Conservation (phyloP, 2,329 filamentous ascomycete species). For the Aureobasidium sp. region DNA sequence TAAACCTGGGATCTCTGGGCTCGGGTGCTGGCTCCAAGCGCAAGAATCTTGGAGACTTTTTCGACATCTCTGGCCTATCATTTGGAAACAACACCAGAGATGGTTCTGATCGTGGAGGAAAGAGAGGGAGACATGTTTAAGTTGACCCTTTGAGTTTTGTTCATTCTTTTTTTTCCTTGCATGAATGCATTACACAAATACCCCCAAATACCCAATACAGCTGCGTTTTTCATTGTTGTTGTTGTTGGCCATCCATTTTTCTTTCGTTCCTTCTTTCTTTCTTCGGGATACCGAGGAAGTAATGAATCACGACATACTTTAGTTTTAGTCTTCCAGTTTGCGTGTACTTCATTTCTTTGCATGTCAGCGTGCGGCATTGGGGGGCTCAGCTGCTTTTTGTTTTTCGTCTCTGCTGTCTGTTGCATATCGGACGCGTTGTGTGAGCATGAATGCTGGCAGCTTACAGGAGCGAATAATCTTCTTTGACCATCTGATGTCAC, state of each 20-base stretch:
- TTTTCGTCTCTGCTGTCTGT: not conserved
- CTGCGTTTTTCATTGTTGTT: not conserved
- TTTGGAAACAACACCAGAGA: conserved; percentile 52
- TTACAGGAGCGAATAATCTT: not conserved
- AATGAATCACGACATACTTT: conserved; percentile 9
- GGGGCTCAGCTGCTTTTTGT: not conserved
- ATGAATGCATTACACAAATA: not conserved
- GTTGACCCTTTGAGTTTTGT: not conserved
- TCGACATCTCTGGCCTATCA: conserved; percentile 60
- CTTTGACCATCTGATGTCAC: not conserved
- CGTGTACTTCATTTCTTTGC: not conserved
- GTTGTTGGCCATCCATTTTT: not conserved
- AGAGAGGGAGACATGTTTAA: conserved; percentile 31
- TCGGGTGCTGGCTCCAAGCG: conserved; percentile 65
- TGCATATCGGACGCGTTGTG: not conserved
- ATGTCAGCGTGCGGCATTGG: not conserved
- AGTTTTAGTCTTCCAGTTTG: not conserved
- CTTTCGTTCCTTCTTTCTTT: not conserved
- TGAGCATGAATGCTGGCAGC: not conserved
- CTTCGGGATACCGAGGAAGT: not conserved
- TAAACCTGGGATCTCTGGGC: conserved; percentile 43
- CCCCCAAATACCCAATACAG: conserved; percentile 7
- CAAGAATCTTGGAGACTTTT: conserved; percentile 66
- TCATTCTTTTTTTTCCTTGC: not conserved
- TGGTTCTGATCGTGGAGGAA: conserved; percentile 26